phyloP scores from a whole-genome alignment of 345 rosid genomes.

The Eucalyptus sp. region DNA sequence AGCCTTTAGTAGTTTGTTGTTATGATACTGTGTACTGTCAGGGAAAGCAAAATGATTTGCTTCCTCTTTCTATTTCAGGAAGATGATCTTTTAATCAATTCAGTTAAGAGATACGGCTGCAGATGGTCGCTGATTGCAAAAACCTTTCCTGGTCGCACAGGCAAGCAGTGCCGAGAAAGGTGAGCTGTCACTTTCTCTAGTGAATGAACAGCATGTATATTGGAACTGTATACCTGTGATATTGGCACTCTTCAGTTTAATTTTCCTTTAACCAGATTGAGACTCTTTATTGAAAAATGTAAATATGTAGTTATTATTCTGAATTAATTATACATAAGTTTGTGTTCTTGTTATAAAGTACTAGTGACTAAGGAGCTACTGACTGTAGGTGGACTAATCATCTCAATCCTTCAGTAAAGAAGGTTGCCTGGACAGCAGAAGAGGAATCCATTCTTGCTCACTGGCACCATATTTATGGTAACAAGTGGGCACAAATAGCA shows the following conservation, averaged over 20 bases:
- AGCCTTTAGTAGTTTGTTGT: background rate
- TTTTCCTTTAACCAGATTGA: background rate
- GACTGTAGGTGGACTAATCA: constrained; percentile 43
- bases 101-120: constrained; percentile 18
- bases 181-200: background rate
- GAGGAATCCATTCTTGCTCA: constrained; percentile 25
- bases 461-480: constrained; percentile 27
- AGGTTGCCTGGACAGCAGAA: constrained; percentile 37
- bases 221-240: background rate
- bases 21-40: background rate
- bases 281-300: background rate
- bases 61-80: constrained; percentile 16
- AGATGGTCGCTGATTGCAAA: constrained; percentile 39
- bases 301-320: background rate
- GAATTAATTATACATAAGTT: background rate
- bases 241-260: background rate
- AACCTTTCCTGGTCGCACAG: constrained; percentile 32
- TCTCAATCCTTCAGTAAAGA: constrained; percentile 39
- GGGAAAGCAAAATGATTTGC: background rate
- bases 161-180: constrained; percentile 62
- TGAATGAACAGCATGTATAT: background rate
- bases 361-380: background rate
- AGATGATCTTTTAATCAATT: constrained; percentile 21
- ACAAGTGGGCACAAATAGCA: constrained; percentile 44
- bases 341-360: background rate